Evolutionary conservation across 139 green algal genomes (phyloP).

Genomic region (Chlorokybus atmophyticus): DNA sequence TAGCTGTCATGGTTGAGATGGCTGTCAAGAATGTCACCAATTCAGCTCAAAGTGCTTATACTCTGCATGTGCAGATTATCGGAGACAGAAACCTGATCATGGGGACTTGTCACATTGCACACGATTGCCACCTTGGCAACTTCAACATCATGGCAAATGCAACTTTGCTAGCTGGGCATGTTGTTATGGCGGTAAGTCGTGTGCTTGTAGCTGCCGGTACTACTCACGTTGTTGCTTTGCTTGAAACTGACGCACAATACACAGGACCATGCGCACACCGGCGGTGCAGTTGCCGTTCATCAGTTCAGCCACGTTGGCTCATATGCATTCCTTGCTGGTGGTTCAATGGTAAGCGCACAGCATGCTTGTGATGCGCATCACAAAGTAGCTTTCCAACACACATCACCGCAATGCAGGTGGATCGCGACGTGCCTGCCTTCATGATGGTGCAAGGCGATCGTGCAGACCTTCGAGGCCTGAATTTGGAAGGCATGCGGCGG

Average conservation of each 20-base stretch:
- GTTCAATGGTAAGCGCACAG: slow-evolving; percentile 26
- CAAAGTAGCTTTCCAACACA: no score
- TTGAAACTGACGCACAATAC: background rate
- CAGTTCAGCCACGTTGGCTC: slow-evolving; percentile 33
- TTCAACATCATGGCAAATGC: slow-evolving; percentile 34
- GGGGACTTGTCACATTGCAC: slow-evolving; percentile 29
- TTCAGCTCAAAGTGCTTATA: no score
- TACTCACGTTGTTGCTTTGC: no score
- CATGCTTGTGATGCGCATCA: no score
- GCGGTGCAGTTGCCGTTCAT: slow-evolving; percentile 28
- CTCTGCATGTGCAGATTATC: slow-evolving; percentile 18
- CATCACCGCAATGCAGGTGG: slow-evolving; percentile 14
- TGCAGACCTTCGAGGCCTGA: slow-evolving; percentile 28
- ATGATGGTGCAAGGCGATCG: slow-evolving; percentile 32
- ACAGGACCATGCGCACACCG: slow-evolving; percentile 30
- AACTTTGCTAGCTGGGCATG: slow-evolving; percentile 31
- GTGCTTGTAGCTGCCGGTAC: background rate
- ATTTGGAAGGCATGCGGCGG: slow-evolving; percentile 27
- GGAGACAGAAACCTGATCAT: slow-evolving; percentile 35
- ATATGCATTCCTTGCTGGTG: slow-evolving; percentile 32
- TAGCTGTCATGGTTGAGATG: no score
- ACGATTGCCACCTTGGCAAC: slow-evolving; percentile 31
- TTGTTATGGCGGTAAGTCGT: slow-evolving; percentile 19
- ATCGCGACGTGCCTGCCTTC: slow-evolving; percentile 28
- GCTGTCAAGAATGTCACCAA: no score